Conservation (phyloP, 306 rosid genomes). For the Citrullus amarus region DNA sequence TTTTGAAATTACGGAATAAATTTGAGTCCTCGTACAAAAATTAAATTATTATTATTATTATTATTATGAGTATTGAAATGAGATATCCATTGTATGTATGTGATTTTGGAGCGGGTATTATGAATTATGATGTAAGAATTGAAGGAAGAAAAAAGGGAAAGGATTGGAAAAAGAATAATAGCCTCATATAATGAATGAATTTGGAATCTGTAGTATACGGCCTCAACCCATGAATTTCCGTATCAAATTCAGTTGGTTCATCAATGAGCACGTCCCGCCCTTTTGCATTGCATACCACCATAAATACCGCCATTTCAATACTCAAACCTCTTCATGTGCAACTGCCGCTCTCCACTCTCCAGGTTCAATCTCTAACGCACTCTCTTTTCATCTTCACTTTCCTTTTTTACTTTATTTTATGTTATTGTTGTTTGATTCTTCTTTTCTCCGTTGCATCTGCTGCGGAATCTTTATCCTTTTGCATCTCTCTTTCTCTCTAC, state of each 20-base stretch:
- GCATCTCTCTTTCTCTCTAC: neutral
- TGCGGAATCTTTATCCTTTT: neutral
- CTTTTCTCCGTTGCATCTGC: neutral
- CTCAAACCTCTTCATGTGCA: neutral
- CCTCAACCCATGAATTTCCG: neutral
- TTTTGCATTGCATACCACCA: neutral
- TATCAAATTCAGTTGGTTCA: conserved; percentile 1
- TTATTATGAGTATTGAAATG: too few species aligned
- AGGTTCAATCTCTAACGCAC: neutral
- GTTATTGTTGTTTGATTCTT: neutral
- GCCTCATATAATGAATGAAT: neutral
- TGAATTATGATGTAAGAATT: too few species aligned
- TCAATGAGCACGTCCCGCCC: conserved; percentile 5
- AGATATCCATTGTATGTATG: too few species aligned
- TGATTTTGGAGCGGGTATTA: too few species aligned
- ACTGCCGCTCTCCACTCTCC: neutral
- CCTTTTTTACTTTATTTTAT: neutral
- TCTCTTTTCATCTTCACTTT: neutral
- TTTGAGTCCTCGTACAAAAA: too few species aligned
- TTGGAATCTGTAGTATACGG: neutral
- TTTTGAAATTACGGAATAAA: too few species aligned
- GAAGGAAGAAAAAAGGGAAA: neutral
- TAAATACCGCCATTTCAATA: neutral
- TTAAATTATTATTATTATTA: too few species aligned
- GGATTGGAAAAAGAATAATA: neutral